Evolutionary conservation across 2,329 filamentous ascomycete genomes (phyloP), one percentile per base, ranked within the genome.

Genomic region (Trichothecium roseum): DNA sequence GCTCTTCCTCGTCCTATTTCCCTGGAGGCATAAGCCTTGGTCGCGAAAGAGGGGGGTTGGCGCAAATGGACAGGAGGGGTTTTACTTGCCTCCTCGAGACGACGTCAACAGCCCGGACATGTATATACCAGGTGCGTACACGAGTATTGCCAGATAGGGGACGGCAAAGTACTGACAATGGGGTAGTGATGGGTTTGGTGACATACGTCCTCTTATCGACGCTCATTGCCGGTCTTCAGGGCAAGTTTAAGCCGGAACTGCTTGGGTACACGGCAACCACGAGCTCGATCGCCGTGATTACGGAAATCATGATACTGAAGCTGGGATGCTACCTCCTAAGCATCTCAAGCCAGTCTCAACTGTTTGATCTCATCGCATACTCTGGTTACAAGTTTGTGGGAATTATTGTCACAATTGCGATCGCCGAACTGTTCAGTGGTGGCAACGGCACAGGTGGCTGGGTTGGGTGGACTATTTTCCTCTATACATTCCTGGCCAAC

Each of bases 301-400:
- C 94, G 36, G 91, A 98, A 63, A 89, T 98, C 34, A 54, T 91
- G n/a, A 78, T 84, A 27, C 66, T 98, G 45, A 94, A 94, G 63
- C 68, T 94, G 18, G 91, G 89, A 35, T 93, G 85, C 57, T 98
- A 96, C 54, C 78, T 98, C 37, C 64, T 98, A 34, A 87, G 78
- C 62, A 96, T 98, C 59, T 93, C 80, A 48, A 94, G 91, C 55
- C 85, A 94, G 46, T 91, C 84, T 13, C 91, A 96, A 56, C 74
- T 96, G 35, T 74, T 96, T 39, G 91, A 98, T 51, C 63, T 98
- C 34, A 81, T 98, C 36, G 93, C 93, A 5, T 98, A 98, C 63
- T 89, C 84, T 3, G 93, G 93, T 15, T 98, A 98, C 66, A 98
- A 98, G 60, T 98, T 98, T 52, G 89, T 98, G 18, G 91, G 89